These are phyloP conservation scores for Xylaria flabelliformis DNA, from an alignment of 495 filamentous ascomycete species.

Conservation along the genomic window DNA sequence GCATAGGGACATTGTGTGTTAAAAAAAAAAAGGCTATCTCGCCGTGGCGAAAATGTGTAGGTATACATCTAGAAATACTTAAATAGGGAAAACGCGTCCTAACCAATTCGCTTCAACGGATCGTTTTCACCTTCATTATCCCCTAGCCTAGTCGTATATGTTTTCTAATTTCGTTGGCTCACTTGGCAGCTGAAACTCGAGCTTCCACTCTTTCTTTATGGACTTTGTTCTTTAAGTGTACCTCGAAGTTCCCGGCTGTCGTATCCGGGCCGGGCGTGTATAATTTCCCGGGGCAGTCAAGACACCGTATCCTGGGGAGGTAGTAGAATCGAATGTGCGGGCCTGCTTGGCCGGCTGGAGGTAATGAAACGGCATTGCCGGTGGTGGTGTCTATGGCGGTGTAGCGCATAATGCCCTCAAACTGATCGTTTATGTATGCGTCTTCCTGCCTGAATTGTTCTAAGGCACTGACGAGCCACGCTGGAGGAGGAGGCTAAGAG, in stretches of 20 bases:
- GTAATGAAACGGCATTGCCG: conserved; percentile 57
- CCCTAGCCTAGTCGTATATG: neutral
- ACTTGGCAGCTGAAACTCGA: conserved; percentile 29
- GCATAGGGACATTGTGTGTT: conserved; percentile 16
- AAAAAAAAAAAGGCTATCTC: neutral
- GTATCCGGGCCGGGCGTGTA: conserved; percentile 86
- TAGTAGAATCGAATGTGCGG: conserved; percentile 73
- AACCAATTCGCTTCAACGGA: neutral
- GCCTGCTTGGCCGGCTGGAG: conserved; percentile 50
- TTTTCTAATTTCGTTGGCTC: neutral
- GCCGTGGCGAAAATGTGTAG: conserved; percentile 5
- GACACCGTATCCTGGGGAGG: conserved; percentile 84
- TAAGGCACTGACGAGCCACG: conserved; percentile 77
- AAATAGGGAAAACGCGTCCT: conserved; percentile 10
- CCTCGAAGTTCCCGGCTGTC: conserved; percentile 87
- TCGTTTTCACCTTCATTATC: neutral
- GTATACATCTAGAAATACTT: conserved; percentile 26
- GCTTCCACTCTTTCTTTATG: conserved; percentile 74
- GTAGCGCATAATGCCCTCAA: conserved; percentile 89
- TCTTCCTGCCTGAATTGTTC: conserved; percentile 57
- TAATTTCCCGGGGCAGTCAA: conserved; percentile 90
- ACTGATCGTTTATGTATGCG: conserved; percentile 74
- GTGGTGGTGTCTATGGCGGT: conserved; percentile 74
- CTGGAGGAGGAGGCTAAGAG: conserved; percentile 74
- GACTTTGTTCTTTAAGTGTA: conserved; percentile 79